Conservation (phyloP, 176 grass and related monocot species). For the Otatea glauca region DNA sequence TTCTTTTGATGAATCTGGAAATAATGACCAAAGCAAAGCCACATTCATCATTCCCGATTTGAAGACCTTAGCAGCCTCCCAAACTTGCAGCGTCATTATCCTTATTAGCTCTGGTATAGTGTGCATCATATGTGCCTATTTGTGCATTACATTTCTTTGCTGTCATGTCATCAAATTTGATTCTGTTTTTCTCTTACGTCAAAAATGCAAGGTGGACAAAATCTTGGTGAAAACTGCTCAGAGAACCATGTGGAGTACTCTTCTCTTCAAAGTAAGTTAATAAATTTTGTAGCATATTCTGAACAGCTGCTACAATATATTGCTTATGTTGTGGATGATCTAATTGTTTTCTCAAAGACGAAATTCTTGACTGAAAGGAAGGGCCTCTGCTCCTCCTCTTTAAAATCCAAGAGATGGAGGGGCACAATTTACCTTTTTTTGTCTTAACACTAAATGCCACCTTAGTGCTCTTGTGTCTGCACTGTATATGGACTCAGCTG, state of each 20-base stretch:
- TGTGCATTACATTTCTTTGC: constrained; percentile 24
- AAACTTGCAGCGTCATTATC: constrained; percentile 64
- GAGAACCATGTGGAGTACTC: constrained; percentile 33
- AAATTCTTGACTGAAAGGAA: background rate
- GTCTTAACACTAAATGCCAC: background rate
- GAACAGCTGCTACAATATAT: constrained; percentile 13
- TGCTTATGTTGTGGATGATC: background rate
- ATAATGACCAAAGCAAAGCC: constrained; percentile 66
- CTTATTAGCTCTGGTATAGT: constrained; percentile 71
- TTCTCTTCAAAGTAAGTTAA: constrained; percentile 56
- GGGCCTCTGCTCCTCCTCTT: background rate
- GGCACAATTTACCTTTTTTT: background rate
- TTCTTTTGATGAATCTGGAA: constrained; percentile 63
- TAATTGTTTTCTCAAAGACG: constrained; percentile 15
- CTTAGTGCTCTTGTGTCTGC: background rate
- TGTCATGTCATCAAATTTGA: constrained; percentile 49
- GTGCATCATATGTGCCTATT: constrained; percentile 45
- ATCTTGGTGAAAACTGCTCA: constrained; percentile 40
- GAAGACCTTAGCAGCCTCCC: constrained; percentile 56
- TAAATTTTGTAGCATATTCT: background rate
- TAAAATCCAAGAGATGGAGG: constrained; percentile 10
- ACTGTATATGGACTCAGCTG: background rate
- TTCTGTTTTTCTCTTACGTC: constrained; percentile 31
- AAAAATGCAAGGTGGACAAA: constrained; percentile 39
- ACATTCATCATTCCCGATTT: constrained; percentile 73